Evolutionary conservation across 345 rosid species (phyloP), one percentile per base, ranked within the genome.

Genomic region (Eucalyptus melliodora): DNA sequence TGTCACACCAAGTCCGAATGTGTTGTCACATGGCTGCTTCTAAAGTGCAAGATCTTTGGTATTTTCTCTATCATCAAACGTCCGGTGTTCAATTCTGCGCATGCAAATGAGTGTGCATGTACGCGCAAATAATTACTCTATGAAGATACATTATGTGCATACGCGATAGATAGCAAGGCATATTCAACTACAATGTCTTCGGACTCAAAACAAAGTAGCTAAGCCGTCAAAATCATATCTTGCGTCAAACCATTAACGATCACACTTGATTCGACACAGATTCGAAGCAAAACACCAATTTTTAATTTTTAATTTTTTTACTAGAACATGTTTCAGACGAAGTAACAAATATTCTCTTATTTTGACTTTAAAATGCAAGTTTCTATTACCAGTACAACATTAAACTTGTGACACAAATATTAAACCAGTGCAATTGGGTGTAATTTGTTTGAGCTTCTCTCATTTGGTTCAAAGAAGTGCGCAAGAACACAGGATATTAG

Each of bases 111-210:
- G 24, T 53, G 0, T 53, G 5, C 59, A 53, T 53, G 23, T 19
- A 53, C 59, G 8, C 59, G 59, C 5, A 53, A 1, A 53, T 19
- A 24, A 53, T 53, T 24, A 19, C 9, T 53, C 8, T 8, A 53
- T 3, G 5, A 53, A 15, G 40, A n/a, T 65, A 4, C 50, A 49
- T 49, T 0, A 31, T 37, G 5, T n/a, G 7, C 2, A 21, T 3
- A 10, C 47, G 47, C 3, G 45, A n/a, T n/a, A n/a, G n/a, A n/a
- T n/a, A n/a, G n/a, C n/a, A n/a, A n/a, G n/a, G n/a, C n/a, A n/a
- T n/a, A n/a, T n/a, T n/a, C n/a, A n/a, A n/a, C n/a, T 4, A 9
- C 77, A 67, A 8, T 8, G 6, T 67, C 77, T 67, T 4, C 16
- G 11, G 21, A 15, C 23, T n/a, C 19, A 67, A 0, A 67, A 2